A percentile compares a stretch with the other conserved stretches of the same genome.
Conservation (phyloP, 306 rosid species). For the Trifolium subterraneum region DNA sequence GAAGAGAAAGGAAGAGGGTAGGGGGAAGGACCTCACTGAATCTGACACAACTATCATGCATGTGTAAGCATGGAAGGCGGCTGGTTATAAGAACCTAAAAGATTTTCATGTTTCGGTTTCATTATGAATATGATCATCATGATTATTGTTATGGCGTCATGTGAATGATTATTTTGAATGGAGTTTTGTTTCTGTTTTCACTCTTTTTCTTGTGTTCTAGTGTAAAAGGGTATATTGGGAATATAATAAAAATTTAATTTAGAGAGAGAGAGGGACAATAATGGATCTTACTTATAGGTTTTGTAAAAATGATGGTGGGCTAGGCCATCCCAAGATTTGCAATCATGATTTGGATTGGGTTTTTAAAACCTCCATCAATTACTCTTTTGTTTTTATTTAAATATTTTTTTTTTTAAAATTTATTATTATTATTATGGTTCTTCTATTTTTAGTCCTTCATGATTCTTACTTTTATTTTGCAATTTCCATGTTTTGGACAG, state of each 20-base stretch:
- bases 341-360: constrained; percentile 98
- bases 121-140: constrained; percentile 8
- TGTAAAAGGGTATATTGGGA: constrained; percentile 50
- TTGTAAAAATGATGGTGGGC: constrained; percentile 95
- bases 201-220: background rate
- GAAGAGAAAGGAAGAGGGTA: background rate
- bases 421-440: background rate
- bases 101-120: constrained; percentile 57
- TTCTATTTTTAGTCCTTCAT: constrained; percentile 55
- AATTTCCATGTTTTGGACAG: constrained; percentile 56
- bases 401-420: background rate
- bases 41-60: constrained; percentile 97
- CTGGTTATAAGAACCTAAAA: constrained; percentile 69
- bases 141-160: constrained; percentile 66
- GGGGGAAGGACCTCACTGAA: constrained; percentile 54
- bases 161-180: constrained; percentile 60
- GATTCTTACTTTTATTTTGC: constrained; percentile 43
- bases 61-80: constrained; percentile 97
- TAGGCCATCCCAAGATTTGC: constrained; percentile 98
- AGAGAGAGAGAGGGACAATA: constrained; percentile 56
- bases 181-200: constrained; percentile 24
- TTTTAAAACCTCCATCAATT: constrained; percentile 62
- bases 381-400: constrained; percentile 29
- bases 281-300: constrained; percentile 73
- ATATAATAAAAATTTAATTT: constrained; percentile 6